Percentiles rank a stretch among this genome's conserved stretches.
Evolutionary conservation across 164 flowering plant genomes (phyloP).

Genomic region (Sextonia rubra): DNA sequence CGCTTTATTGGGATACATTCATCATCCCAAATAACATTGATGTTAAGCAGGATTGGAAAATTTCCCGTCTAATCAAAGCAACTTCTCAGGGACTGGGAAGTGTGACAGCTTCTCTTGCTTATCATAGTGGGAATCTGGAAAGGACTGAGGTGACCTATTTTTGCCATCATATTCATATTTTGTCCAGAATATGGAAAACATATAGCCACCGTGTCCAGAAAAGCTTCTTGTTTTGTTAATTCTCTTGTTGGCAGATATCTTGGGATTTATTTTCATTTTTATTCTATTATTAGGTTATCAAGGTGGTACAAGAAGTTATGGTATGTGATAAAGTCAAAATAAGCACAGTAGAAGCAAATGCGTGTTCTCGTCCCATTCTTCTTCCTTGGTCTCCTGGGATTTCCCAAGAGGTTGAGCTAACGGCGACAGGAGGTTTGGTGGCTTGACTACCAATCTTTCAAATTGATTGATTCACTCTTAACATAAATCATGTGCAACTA

Average conservation of each 20-base stretch:
- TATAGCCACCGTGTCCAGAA: not conserved
- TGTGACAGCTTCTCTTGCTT: slow-evolving; percentile 64
- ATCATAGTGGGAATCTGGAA: slow-evolving; percentile 34
- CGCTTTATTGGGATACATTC: slow-evolving; percentile 46
- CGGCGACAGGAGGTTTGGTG: slow-evolving; percentile 69
- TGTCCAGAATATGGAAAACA: not conserved
- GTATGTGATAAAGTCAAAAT: slow-evolving; percentile 68
- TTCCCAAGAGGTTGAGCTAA: slow-evolving; percentile 70
- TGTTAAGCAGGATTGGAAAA: slow-evolving; percentile 38
- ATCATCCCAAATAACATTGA: slow-evolving; percentile 34
- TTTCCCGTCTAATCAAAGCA: slow-evolving; percentile 52
- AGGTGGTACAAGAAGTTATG: slow-evolving; percentile 74
- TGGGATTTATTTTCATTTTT: no score
- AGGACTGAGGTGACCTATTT: slow-evolving; percentile 48
- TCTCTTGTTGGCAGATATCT: not conserved
- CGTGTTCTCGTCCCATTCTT: slow-evolving; percentile 32
- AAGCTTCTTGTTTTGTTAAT: not conserved
- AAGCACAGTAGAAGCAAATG: slow-evolving; percentile 23
- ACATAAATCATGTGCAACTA: not conserved
- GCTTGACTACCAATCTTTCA: slow-evolving; percentile 5
- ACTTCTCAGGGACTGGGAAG: slow-evolving; percentile 64
- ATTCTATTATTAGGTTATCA: slow-evolving; percentile 45
- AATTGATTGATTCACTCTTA: not conserved
- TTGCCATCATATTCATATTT: slow-evolving; percentile 2
- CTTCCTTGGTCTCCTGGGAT: slow-evolving; percentile 88